Conservation (phyloP, 768 basidiomycete genomes). For the Coprinellus aureogranulatus region DNA sequence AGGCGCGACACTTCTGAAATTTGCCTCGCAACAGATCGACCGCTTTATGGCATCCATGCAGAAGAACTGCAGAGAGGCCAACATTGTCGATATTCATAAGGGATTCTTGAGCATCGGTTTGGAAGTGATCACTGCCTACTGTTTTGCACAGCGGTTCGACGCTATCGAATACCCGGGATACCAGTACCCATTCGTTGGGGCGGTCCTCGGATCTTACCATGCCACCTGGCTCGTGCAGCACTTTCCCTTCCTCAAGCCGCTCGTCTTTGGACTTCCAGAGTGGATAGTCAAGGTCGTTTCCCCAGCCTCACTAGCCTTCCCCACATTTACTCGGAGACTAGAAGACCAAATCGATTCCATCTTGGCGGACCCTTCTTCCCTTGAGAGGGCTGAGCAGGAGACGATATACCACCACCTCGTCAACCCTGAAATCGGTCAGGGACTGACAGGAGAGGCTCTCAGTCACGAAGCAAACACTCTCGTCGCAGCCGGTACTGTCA, state of each 20-base stretch:
- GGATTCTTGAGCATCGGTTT: not conserved
- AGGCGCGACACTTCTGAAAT: too few species aligned
- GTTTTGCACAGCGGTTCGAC: not conserved
- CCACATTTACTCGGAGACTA: conserved; percentile 13
- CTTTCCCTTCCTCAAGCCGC: conserved; percentile 19
- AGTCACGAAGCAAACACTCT: not conserved
- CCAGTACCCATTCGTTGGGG: not conserved
- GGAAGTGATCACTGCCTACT: not conserved
- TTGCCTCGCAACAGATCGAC: too few species aligned
- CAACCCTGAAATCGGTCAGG: not conserved
- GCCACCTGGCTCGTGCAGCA: conserved; percentile 19
- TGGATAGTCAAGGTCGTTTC: conserved; percentile 13
- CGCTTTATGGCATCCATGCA: not conserved
- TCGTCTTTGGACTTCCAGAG: conserved; percentile 15
- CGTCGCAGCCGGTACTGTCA: conserved; percentile 40
- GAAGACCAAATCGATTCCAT: conserved; percentile 22
- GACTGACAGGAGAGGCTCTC: not conserved
- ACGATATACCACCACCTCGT: conserved; percentile 34
- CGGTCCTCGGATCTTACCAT: too few species aligned
- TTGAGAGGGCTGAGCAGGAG: conserved; percentile 29
- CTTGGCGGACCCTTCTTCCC: too few species aligned
- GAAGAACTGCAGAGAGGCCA: not conserved
- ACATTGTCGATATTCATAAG: not conserved
- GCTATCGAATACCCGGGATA: not conserved
- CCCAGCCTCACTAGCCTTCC: conserved; percentile 15